Conservation (phyloP, 345 rosid species). For the Gossypium sturtianum region DNA sequence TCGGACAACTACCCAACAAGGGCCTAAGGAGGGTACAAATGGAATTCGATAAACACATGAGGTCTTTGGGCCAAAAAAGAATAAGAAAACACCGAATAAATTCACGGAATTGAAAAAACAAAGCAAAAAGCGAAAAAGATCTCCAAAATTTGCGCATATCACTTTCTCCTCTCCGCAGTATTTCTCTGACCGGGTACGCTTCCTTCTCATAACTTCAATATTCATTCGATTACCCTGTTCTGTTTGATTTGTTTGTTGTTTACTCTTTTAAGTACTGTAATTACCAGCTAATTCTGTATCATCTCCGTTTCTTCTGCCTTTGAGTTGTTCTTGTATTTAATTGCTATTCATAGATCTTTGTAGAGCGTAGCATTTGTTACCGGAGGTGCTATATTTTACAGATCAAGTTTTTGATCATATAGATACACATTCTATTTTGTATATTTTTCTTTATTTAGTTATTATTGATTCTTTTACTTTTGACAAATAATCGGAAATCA, state of each 20-base stretch:
- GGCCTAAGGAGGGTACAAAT: not conserved
- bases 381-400: not conserved
- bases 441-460: not conserved
- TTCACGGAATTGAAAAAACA: not conserved
- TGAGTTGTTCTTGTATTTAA: not conserved
- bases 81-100: not conserved
- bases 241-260: not conserved
- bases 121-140: not conserved
- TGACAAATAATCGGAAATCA: not conserved
- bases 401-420: not conserved
- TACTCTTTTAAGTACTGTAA: not conserved
- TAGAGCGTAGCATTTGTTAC: not conserved
- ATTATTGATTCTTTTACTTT: not conserved
- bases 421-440: not conserved
- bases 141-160: not conserved
- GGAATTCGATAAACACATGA: not conserved
- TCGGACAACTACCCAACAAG: too few relatives aligned
- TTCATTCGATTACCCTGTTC: not conserved
- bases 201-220: not conserved
- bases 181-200: not conserved
- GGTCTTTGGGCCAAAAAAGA: too few relatives aligned
- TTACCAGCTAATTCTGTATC: not conserved
- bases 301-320: not conserved
- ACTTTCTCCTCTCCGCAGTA: not conserved
- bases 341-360: constrained; percentile 6